Evolutionary conservation across 345 rosid genomes (phyloP), one percentile per base, ranked within the genome.

Genomic region (Mallotus nudiflorus): DNA sequence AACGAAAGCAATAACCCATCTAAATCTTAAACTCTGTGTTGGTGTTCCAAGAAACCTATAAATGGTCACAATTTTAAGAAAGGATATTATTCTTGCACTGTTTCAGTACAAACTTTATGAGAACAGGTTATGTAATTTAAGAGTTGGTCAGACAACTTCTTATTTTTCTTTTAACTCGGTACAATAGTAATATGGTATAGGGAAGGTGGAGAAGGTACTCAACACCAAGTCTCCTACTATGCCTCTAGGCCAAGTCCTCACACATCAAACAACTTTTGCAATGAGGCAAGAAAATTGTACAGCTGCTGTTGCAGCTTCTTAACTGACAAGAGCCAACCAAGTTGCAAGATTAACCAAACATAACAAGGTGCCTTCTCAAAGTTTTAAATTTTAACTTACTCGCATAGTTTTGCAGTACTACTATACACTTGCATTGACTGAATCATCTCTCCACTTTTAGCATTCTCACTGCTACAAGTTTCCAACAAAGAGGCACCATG

Each of bases 331-430:
- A 63, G 37, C 68, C 42, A 27, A 39, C 27, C 6, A 48, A 48
- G 39, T 65, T 48, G 55, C 68, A 65, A 46, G 40, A 65, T 18
- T 48, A 65, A 63, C 33, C 9, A 64, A 7, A 33, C 49, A 73
- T 49, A 57, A 58, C 13, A 39, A 50, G 49, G 55, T 25, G 46
- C 11, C 52, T n/a, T 52, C 65, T 18, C 52, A 52, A 56, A 67
- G 51, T 35, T 53, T 22, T 28, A 54, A 8, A 46, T 69, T 73
- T 33, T 52, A 50, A 85, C 90, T 92, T 89, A 96, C 99, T 91
- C 93, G 97, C 87, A 96, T 61, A 96, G 89, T 69, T 91, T 87
- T 56, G 96, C 99, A 22, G 99, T 96, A 83, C 89, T 91, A 53
- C 86, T 75, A 76, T 91, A 96, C 28, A 87, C 85, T 70, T 83